Percentiles rank a stretch among this genome's conserved stretches.
Evolutionary conservation across 805 yeast species (phyloP).

Genomic region (Myxozyma geophila): DNA sequence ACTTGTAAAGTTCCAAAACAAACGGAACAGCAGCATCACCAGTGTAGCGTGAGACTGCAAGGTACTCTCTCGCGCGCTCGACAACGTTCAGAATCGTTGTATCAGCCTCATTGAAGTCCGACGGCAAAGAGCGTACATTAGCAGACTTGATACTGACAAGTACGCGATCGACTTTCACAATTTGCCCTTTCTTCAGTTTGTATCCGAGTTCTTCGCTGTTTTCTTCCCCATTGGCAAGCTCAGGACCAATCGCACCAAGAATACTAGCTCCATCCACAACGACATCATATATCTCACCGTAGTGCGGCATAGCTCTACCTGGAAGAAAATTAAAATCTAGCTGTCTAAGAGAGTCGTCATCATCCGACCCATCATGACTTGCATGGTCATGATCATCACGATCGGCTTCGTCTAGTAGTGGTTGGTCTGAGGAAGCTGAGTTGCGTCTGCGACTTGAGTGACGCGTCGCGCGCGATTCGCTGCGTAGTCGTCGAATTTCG

Average conservation of each 20-base stretch:
- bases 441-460: neutral
- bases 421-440: constrained; percentile 6
- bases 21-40: constrained; percentile 58
- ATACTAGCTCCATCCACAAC: constrained; percentile 24
- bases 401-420: constrained; percentile 4
- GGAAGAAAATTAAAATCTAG: constrained; percentile 24
- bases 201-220: neutral
- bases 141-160: constrained; percentile 62
- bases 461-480: neutral
- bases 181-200: constrained; percentile 54
- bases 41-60: constrained; percentile 71
- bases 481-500: constrained; percentile 18
- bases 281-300: constrained; percentile 11
- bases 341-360: constrained; percentile 22
- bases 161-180: constrained; percentile 69
- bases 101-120: constrained; percentile 55
- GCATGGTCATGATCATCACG: constrained; percentile 17
- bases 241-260: constrained; percentile 24
- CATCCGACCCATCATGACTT: constrained; percentile 21
- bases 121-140: constrained; percentile 42
- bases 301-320: constrained; percentile 3
- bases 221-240: constrained; percentile 13
- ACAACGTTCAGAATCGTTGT: constrained; percentile 58
- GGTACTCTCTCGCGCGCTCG: constrained; percentile 81
- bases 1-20: constrained; percentile 63